Evolutionary conservation across 192 early-diverging fungal genomes (phyloP), one percentile per base, ranked within the genome.

Genomic region (Coemansia sp.): DNA sequence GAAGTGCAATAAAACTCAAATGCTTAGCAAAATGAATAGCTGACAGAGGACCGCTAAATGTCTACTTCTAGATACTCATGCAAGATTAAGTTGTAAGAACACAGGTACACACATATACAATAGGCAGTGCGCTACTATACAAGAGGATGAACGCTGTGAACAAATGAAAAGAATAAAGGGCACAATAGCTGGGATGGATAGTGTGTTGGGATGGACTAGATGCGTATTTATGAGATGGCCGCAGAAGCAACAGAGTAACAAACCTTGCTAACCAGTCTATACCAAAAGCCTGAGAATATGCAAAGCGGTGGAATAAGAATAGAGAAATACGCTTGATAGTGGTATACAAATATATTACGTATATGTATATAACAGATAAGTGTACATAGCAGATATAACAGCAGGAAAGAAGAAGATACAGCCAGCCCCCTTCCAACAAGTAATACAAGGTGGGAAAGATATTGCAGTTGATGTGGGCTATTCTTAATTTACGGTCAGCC

Each of bases 1-100:
- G 9, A 18, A 40, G 39, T 6, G n/a, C 12, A 23, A 19, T n/a
- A 59, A n/a, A 23, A 11, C 39, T 26, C 57, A 40, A 13, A 2
- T 59, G 57, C 39, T 59, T 59, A 59, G 57, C 39, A 59, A 41
- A 23, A 59, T n/a, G 5, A 40, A 59, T 38, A 38, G 7, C 37
- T 38, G 26, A 2, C 26, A 26, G 3, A 26, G 3, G 26, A 26
- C 3, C 26, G 26, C 26, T 26, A 26, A 26, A 26, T 26, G 26
- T 3, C 26, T 26, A 26, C 26, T 26, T 26, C 26, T 26, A 26
- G 26, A 26, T 26, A 3, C 26, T 26, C 26, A 26, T 15, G 47
- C 47, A 48, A 48, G 47, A 48, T 11, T 48, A 3, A 48, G 47
- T 11, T 48, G 3, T n/a, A 48, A n/a, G 47, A n/a, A 48, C 10